Conservation (phyloP, 495 filamentous ascomycete species). For the Neurospora sp. region DNA sequence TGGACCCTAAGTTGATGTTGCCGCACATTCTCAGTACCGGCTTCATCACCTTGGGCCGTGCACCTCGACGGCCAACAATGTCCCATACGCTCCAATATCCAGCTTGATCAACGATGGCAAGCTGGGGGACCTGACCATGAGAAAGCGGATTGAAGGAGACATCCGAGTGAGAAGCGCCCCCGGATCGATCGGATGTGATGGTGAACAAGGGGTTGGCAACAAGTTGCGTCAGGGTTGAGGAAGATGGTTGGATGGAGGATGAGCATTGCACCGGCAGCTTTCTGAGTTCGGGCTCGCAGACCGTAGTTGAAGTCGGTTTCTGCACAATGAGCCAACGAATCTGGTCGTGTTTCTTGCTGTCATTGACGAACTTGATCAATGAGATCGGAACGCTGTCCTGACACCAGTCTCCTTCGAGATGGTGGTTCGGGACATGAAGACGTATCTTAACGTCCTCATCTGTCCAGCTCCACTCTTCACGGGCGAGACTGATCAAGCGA, state of each 20-base stretch:
- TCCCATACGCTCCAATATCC: conserved; percentile 76
- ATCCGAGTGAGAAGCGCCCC: conserved; percentile 54
- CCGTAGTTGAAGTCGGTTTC: conserved; percentile 41
- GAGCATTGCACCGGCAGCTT: conserved; percentile 6
- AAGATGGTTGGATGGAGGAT: background rate
- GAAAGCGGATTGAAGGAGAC: conserved; percentile 71
- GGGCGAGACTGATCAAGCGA: conserved; percentile 32
- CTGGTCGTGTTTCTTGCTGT: conserved; percentile 34
- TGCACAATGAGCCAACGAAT: conserved; percentile 54
- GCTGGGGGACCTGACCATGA: conserved; percentile 35
- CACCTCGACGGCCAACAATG: conserved; percentile 27
- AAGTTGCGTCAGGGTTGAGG: conserved; percentile 38
- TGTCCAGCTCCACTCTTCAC: conserved; percentile 38
- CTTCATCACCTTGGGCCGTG: conserved; percentile 24
- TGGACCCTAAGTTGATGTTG: conserved; percentile 10
- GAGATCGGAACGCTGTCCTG: conserved; percentile 49
- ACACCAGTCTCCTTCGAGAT: conserved; percentile 37
- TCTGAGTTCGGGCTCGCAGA: conserved; percentile 48
- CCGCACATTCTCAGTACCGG: conserved; percentile 20
- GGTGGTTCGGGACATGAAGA: conserved; percentile 21
- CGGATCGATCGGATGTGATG: conserved; percentile 43
- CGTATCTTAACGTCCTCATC: conserved; percentile 26
- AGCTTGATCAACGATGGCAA: conserved; percentile 61
- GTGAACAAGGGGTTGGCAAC: conserved; percentile 51
- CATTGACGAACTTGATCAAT: conserved; percentile 54